phyloP scores from a whole-genome alignment of 805 yeast genomes.

The Sungouiozyma ichnusensis region DNA sequence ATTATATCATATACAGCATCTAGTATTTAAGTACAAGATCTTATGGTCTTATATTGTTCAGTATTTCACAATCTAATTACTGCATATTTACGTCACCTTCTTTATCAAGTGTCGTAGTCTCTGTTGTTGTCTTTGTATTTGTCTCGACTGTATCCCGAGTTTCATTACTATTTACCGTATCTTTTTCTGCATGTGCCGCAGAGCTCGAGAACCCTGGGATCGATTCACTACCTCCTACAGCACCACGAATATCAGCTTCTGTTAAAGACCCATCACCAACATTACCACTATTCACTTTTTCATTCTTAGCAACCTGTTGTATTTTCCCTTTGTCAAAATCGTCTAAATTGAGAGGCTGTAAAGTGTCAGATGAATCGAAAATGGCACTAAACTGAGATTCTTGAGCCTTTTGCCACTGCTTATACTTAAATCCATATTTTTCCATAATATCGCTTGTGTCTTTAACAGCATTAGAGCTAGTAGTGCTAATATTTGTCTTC shows the following conservation, averaged over 20 bases:
- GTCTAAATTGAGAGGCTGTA: constrained; percentile 31
- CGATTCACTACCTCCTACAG: constrained; percentile 38
- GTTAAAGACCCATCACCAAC: constrained; percentile 25
- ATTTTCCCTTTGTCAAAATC: constrained; percentile 22
- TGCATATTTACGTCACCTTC: constrained; percentile 13
- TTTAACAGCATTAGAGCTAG: constrained; percentile 4
- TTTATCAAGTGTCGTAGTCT: constrained; percentile 6
- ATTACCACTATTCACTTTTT: constrained; percentile 4
- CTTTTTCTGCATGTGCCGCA: not conserved
- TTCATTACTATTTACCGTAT: not conserved
- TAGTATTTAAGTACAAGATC: too few species aligned
- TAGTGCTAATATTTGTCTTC: constrained; percentile 6
- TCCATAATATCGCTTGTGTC: constrained; percentile 5
- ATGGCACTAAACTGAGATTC: not conserved
- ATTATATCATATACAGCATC: too few species aligned
- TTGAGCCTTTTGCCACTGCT: constrained; percentile 17
- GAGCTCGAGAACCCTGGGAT: constrained; percentile 35
- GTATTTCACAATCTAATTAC: too few species aligned
- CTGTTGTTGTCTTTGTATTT: constrained; percentile 2
- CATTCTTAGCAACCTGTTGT: constrained; percentile 5
- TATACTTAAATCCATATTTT: constrained; percentile 16
- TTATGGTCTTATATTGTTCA: too few species aligned
- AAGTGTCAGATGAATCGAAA: not conserved
- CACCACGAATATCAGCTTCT: constrained; percentile 43
- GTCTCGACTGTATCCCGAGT: not conserved